Conservation (phyloP, 768 basidiomycete species). For the Leccinum truebloodii region DNA sequence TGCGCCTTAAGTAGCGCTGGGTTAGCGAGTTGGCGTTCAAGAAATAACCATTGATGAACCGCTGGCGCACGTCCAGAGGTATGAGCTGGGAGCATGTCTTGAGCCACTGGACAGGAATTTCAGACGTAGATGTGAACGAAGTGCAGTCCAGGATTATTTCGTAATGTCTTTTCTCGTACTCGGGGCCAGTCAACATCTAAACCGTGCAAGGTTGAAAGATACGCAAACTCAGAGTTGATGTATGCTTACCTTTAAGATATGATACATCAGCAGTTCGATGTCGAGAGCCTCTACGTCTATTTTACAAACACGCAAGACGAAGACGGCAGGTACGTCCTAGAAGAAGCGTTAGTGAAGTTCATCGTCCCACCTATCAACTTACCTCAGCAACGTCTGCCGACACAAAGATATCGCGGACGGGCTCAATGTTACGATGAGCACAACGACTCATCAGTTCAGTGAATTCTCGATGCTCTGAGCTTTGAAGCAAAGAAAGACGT, state of each 20-base stretch:
- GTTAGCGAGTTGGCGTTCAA: conserved; percentile 73
- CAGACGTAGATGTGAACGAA: conserved; percentile 69
- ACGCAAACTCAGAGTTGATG: not conserved
- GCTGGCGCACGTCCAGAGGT: conserved; percentile 64
- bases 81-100: conserved; percentile 76
- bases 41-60: conserved; percentile 63
- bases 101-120: conserved; percentile 80
- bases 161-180: conserved; percentile 51
- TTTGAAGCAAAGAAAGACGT: conserved; percentile 48
- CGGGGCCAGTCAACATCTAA: conserved; percentile 53
- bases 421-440: conserved; percentile 56
- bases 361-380: conserved; percentile 12
- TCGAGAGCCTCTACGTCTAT: conserved; percentile 81
- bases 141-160: conserved; percentile 85
- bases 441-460: conserved; percentile 67
- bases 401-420: conserved; percentile 68
- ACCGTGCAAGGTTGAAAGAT: conserved; percentile 1
- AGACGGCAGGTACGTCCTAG: conserved; percentile 49
- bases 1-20: conserved; percentile 70
- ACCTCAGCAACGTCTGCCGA: conserved; percentile 52
- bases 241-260: conserved; percentile 66
- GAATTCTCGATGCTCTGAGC: conserved; percentile 61
- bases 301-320: conserved; percentile 64
- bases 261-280: conserved; percentile 73
- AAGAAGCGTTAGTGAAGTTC: conserved; percentile 2